These are phyloP conservation scores for Mycena kentingensis DNA, from an alignment of 768 basidiomycete species.

Conservation along the genomic window DNA sequence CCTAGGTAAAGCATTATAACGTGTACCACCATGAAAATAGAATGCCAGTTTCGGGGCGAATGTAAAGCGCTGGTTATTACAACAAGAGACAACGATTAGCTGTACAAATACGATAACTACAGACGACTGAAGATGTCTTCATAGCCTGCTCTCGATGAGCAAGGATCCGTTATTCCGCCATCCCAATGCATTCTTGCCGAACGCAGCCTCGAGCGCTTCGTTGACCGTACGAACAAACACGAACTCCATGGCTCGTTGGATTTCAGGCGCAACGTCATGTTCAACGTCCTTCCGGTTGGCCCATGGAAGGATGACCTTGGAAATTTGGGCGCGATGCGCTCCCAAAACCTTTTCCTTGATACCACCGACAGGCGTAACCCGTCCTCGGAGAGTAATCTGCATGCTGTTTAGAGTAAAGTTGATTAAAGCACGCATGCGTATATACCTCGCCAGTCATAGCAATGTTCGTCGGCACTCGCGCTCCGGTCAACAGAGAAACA, in stretches of 20 bases:
- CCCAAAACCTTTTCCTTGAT: conserved; percentile 92
- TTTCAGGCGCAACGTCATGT: conserved; percentile 76
- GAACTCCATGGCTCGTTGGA: conserved; percentile 76
- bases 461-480: conserved; percentile 66
- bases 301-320: conserved; percentile 81
- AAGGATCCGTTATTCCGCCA: conserved; percentile 54
- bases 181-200: conserved; percentile 66
- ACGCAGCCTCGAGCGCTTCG: conserved; percentile 83
- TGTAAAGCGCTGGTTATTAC: not conserved
- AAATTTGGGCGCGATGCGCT: conserved; percentile 84
- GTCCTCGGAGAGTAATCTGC: conserved; percentile 80
- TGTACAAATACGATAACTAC: not conserved
- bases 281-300: conserved; percentile 87
- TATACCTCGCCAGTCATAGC: conserved; percentile 91
- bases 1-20: not conserved
- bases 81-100: not conserved
- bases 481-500: conserved; percentile 80
- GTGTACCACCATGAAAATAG: not conserved
- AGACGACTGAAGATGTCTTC: not conserved
- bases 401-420: not conserved
- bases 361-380: conserved; percentile 83
- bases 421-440: not conserved
- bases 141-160: conserved; percentile 58
- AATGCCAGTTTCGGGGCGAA: not conserved
- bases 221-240: conserved; percentile 78